Base-by-base conservation (phyloP, 129 eudicot genomes). In the Flaveria ramosissima region DNA sequence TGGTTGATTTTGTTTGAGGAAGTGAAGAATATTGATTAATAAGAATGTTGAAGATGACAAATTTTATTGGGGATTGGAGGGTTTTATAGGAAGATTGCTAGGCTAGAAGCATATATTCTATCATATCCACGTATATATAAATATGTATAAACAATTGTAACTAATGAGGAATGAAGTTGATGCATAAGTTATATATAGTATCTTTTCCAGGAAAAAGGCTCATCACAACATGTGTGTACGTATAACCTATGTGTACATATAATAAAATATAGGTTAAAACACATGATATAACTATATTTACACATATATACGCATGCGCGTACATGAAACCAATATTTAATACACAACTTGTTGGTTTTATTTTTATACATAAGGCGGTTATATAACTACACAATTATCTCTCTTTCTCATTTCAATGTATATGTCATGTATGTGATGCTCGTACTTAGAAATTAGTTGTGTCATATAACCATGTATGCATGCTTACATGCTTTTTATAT, bases 101-200 rank as follows among this genome's bases (percentile, higher is more conserved):
- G 12, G 83, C 72, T 72, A 79, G 56, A 50, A 72, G 83, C 63
- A 79, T 79, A 72, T 79, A 79, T 79, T 79, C 83, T 72, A 45
- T 26, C 30, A 45, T 32, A 47, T 57, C 71, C 71, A 78, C 45
- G 65, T 68, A 77, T 56, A 77, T 26, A 77, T 46, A 24, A 8
- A 53, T 52, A 53, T 67, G 61, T 41, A 53, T 66, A 65, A 36
- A 77, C 36, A 68, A 14, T 52, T 77, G 68, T 43, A 77, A 51
- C 51, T 77, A 50, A 67, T 41, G 67, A 52, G 81, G 47, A 74
- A 60, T 74, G 78, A 30, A 15, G 39, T 15, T 20, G 57, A 73
- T 73, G 71, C 52, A 17, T 39, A 7, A 30, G 21, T 36, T 63
- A 14, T 56, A 57, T 32, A 63, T 72, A 57, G 64, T 39, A 47